Evolutionary conservation across 75 land plant species (phyloP).

Genomic region (Cryptomeria japonica): DNA sequence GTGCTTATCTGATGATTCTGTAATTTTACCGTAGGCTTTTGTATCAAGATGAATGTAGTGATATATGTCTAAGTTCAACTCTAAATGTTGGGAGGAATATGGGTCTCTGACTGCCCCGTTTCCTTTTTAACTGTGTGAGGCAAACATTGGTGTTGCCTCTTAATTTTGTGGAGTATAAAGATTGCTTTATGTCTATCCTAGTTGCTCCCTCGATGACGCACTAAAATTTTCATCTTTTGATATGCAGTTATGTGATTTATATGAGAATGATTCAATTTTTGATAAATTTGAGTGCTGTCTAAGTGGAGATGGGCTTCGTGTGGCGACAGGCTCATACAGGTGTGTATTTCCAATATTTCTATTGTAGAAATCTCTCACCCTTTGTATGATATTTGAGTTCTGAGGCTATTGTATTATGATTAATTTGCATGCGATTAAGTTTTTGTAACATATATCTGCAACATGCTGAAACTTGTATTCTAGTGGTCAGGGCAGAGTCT

Average conservation of each 20-base stretch:
- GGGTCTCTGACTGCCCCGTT: not conserved
- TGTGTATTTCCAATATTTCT: conserved; percentile 11
- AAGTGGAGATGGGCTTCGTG: conserved; percentile 92
- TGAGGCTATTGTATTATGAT: not conserved
- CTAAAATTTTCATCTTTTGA: not conserved
- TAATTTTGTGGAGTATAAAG: not conserved
- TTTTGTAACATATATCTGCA: not conserved
- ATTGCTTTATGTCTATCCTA: not conserved
- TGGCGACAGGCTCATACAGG: conserved; percentile 99
- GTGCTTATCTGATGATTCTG: not conserved
- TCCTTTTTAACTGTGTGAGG: not conserved
- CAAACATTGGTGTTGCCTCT: not conserved
- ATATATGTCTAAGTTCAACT: not conserved
- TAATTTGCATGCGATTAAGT: not conserved
- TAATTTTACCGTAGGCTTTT: not conserved
- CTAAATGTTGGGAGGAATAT: not conserved
- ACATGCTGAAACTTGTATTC: not conserved
- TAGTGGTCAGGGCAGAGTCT: not conserved
- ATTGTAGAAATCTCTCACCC: not conserved
- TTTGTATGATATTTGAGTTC: not conserved
- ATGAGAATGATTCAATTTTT: conserved; percentile 96
- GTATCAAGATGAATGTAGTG: not conserved
- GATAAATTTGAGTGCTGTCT: conserved; percentile 99
- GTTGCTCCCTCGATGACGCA: not conserved
- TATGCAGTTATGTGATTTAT: conserved; percentile 85